Evolutionary conservation across 2,329 filamentous ascomycete species (phyloP), one percentile per base, ranked within the genome.

Genomic region (Piedraia hortae): DNA sequence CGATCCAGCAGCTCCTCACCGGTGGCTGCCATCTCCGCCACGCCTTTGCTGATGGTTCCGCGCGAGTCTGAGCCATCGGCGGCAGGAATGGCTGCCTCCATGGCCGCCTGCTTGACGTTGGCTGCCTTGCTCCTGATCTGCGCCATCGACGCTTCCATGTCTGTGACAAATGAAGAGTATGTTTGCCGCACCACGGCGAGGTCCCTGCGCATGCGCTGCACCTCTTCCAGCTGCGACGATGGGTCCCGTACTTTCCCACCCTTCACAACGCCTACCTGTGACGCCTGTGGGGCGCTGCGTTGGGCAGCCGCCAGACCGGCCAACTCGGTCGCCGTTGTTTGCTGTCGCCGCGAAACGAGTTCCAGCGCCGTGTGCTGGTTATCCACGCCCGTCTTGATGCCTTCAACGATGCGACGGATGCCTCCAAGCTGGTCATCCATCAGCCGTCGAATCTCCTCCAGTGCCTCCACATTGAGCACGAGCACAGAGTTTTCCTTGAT

Each of bases 371-470:
- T 59, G 21, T 74, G 65, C 38, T 93, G 85, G 20, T 78, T 72
- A 26, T 78, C 70, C 6, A 97, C 58, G 19, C 73, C 69, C 23
- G 72, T 70, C 43, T 72, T 75, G 26, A 97, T 65, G 25, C 74
- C 68, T 34, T 88, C 72, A n/a, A 97, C 66, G 14, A 90, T 59
- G 25, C 65, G 62, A 32, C 69, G 74, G 21, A 97, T 53, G 4
- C 69, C 65, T 6, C 69, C 68, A 22, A 97, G 56, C 18, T 80
- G 77, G 31, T 97, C 82, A 31, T 97, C 85, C 31, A 97, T 78
- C 39, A 93, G 85, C 21, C 68, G 67, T 48, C 93, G 93, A 16
- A 97, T 80, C 45, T 97, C 85, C 41, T 97, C 85, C 4, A 97
- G 57, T 9, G 70, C 62, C 39, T 97, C 85, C 1, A 93, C 60